A percentile compares a stretch with the other conserved stretches of the same genome.
These are phyloP conservation scores for Hypholoma fasciculare DNA, from an alignment of 768 basidiomycete species.

Conservation along the genomic window DNA sequence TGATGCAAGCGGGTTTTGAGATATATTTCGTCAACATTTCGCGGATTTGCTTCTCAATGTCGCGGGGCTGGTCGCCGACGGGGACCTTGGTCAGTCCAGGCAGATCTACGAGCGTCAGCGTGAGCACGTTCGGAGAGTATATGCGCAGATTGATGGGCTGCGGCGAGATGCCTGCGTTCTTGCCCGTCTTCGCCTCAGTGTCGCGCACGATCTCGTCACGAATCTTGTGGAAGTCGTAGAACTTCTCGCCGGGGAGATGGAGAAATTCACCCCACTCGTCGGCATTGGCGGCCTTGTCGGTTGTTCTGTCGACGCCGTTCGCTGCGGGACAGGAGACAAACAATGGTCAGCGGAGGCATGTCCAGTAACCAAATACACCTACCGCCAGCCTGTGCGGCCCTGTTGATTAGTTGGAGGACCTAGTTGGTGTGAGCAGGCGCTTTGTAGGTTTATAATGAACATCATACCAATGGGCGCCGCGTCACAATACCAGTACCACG, in stretches of 20 bases:
- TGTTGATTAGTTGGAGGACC: slow-evolving; percentile 95
- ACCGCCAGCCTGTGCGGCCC: slow-evolving; percentile 50
- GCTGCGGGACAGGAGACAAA: slow-evolving; percentile 31
- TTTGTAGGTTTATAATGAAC: background rate
- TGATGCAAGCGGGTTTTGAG: slow-evolving; percentile 92
- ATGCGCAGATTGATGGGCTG: slow-evolving; percentile 97
- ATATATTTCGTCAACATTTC: slow-evolving; percentile 98
- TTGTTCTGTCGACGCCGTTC: slow-evolving; percentile 48
- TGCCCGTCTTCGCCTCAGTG: slow-evolving; percentile 98
- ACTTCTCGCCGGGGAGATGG: slow-evolving; percentile 94
- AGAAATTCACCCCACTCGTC: slow-evolving; percentile 99
- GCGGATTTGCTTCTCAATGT: slow-evolving; percentile 96
- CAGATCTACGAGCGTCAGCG: slow-evolving; percentile 95
- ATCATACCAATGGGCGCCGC: slow-evolving; percentile 84
- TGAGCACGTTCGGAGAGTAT: slow-evolving; percentile 96
- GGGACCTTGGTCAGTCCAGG: slow-evolving; percentile 96
- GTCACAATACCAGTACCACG: slow-evolving; percentile 99
- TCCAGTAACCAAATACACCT: slow-evolving; percentile 1
- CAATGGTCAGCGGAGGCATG: background rate
- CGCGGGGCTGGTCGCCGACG: slow-evolving; percentile 93
- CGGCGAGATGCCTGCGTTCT: slow-evolving; percentile 97
- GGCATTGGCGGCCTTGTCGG: slow-evolving; percentile 79
- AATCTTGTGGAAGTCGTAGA: slow-evolving; percentile 97
- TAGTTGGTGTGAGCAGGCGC: slow-evolving; percentile 23
- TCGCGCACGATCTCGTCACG: slow-evolving; percentile 94